Evolutionary conservation across 768 basidiomycete species (phyloP).

Genomic region (Suillus decipiens): DNA sequence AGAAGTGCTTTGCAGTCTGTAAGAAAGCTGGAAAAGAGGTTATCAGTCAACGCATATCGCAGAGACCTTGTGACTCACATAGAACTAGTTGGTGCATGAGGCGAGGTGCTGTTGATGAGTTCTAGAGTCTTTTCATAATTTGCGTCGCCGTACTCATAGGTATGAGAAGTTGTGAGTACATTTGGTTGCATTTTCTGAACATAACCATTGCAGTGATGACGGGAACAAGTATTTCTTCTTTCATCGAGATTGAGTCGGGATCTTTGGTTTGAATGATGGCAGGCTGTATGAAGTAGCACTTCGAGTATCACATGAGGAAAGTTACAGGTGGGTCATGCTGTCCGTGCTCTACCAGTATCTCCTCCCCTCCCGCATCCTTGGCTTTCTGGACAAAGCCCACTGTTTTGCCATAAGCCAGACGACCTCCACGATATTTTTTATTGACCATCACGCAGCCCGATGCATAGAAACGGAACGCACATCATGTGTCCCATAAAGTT

Average conservation of each 20-base stretch:
- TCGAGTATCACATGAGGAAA: conserved; percentile 62
- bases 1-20: conserved; percentile 78
- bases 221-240: conserved; percentile 96
- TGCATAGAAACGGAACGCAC: conserved; percentile 41
- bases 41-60: conserved; percentile 15
- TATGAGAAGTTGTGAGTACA: conserved; percentile 40
- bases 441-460: background rate
- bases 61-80: conserved; percentile 59
- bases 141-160: conserved; percentile 81
- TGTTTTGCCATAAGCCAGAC: conserved; percentile 89
- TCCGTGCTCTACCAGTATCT: no score
- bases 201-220: conserved; percentile 74
- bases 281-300: conserved; percentile 92
- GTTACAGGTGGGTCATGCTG: background rate
- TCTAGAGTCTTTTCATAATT: conserved; percentile 87
- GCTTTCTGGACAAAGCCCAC: conserved; percentile 82
- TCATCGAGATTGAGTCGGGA: conserved; percentile 90
- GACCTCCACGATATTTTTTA: conserved; percentile 50
- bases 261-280: conserved; percentile 93
- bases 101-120: conserved; percentile 81
- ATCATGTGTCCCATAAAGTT: conserved; percentile 98
- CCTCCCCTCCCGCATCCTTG: conserved; percentile 86
- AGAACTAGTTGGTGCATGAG: conserved; percentile 93
- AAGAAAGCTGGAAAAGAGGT: conserved; percentile 62
- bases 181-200: background rate